phyloP scores from a whole-genome alignment of 2,329 filamentous ascomycete species.

The Verticillium alfalfae region DNA sequence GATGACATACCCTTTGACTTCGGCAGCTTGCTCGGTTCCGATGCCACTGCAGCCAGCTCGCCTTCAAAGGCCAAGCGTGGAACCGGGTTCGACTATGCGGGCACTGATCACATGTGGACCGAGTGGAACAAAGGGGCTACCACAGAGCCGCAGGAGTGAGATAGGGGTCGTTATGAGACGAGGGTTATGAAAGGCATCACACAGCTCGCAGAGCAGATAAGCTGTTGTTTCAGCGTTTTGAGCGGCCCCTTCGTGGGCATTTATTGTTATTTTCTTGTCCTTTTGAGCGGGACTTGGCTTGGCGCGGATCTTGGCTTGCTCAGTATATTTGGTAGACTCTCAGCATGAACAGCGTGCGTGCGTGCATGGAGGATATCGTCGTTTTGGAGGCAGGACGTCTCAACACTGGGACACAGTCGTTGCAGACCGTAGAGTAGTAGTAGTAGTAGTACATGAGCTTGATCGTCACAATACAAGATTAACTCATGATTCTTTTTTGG shows the following conservation, averaged over 20 bases:
- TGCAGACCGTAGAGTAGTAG: neutral
- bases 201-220: neutral
- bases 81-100: constrained; percentile 21
- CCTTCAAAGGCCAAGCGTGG: constrained; percentile 28
- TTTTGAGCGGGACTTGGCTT: neutral
- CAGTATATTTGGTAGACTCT: neutral
- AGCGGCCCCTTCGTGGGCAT: neutral
- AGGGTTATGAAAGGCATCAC: neutral
- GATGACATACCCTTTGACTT: constrained; percentile 37
- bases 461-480: neutral
- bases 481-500: too few relatives aligned
- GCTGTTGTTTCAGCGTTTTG: neutral
- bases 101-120: constrained; percentile 19
- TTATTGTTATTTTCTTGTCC: neutral
- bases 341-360: neutral
- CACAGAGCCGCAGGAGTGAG: neutral
- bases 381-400: neutral
- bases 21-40: constrained; percentile 39
- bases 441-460: neutral
- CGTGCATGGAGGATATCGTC: neutral
- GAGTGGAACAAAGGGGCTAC: constrained; percentile 17
- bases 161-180: neutral
- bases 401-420: neutral
- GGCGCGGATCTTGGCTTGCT: neutral
- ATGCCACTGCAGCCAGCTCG: constrained; percentile 41